Conservation (phyloP, 139 green algal species). For the Chlamydomonas sphaeroides region DNA sequence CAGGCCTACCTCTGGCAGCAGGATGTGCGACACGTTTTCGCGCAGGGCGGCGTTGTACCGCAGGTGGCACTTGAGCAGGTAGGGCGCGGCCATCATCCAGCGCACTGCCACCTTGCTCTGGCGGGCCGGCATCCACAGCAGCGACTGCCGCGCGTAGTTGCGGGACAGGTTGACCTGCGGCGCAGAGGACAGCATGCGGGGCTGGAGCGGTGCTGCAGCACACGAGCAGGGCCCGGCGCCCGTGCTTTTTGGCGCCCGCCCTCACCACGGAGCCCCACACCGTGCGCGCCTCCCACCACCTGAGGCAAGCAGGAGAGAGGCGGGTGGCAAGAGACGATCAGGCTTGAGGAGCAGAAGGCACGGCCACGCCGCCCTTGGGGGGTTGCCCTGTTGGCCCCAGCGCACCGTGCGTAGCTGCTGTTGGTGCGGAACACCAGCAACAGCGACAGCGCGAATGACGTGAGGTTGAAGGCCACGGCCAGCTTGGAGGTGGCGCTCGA, state of each 20-base stretch:
- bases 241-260: too few relatives aligned
- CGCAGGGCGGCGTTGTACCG: conserved; percentile 32
- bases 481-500: too few relatives aligned
- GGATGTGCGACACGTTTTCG: conserved; percentile 40
- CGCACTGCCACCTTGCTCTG: conserved; percentile 23
- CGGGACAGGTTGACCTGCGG: conserved; percentile 33
- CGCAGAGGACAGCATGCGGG: too few relatives aligned
- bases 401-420: conserved; percentile 57
- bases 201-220: too few relatives aligned
- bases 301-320: too few relatives aligned
- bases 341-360: too few relatives aligned
- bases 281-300: conserved; percentile 34
- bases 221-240: too few relatives aligned
- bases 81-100: conserved; percentile 42
- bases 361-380: too few relatives aligned
- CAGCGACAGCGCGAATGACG: conserved; percentile 43
- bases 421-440: conserved; percentile 79
- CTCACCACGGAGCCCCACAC: conserved; percentile 30
- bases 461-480: conserved; percentile 41
- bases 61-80: conserved; percentile 45
- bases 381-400: too few relatives aligned
- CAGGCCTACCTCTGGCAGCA: conserved; percentile 30
- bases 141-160: conserved; percentile 21
- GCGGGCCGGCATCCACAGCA: conserved; percentile 26
- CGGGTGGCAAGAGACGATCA: too few relatives aligned